Evolutionary conservation across 116 monocot species (phyloP), one percentile per base, ranked within the genome.

Genomic region (Posidonia oceanica): DNA sequence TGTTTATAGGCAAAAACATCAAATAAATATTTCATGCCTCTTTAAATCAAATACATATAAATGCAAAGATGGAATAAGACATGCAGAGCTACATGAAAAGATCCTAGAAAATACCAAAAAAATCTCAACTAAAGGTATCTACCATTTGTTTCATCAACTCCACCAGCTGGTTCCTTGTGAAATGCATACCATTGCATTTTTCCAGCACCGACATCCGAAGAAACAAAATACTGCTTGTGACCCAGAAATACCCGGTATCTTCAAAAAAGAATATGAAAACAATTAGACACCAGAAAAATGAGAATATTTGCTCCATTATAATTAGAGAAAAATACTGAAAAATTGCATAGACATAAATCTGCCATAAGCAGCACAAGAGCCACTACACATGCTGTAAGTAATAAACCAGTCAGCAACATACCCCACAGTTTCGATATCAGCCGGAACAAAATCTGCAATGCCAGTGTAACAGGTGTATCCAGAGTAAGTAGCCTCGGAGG

Each of bases 101-200:
- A 59, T 21, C 21, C 54, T 29, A 59, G 38, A 59, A 17, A 41
- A 4, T 22, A 51, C 29, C 42, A 16, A 40, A 62, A 61, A 59
- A 48, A 72, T 39, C 77, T 54, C 16, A 16, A 51, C 54, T 37
- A 65, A 70, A 66, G 61, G 74, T 41, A 74, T 75, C 20, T 89
- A 93, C 93, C 90, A 87, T 99, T 84, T 69, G 78, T 79, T 66
- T 69, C 75, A 84, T 99, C 98, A 74, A 83, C 77, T 68, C 98
- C 90, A 61, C 98, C 98, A 78, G 98, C 76, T 44, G 84, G 54
- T 76, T 99, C 98, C 4, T 90, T 90, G 75, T 99, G 93, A 78
- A 99, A 99, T 76, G 93, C 98, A 84, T 99, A 99, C 98, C 98
- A 99, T 71, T 99, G 98, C 98, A 99, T 93, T 81, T 93, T 99